Percentiles rank a stretch among this genome's conserved stretches.
These are phyloP conservation scores for Cercospora berteroae DNA, from an alignment of 2,329 filamentous ascomycete genomes.

Conservation along the genomic window DNA sequence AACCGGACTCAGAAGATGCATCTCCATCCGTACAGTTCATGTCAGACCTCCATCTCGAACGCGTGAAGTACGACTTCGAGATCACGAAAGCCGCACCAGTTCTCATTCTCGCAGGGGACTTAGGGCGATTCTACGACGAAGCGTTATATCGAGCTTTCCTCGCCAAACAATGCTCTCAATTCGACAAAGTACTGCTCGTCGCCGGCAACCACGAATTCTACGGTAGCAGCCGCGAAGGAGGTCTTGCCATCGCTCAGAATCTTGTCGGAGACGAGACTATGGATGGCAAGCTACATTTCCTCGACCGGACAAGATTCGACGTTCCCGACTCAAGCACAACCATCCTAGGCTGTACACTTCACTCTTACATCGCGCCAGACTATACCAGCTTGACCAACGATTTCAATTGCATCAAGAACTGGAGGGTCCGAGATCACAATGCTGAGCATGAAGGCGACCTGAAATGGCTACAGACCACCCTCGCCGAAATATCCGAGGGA, in stretches of 20 bases:
- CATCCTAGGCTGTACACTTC: constrained; percentile 57
- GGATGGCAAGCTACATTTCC: constrained; percentile 42
- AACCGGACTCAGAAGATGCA: neutral
- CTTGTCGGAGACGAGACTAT: constrained; percentile 44
- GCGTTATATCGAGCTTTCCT: constrained; percentile 49
- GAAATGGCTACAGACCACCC: constrained; percentile 50
- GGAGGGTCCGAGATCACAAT: constrained; percentile 53
- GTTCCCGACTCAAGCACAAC: constrained; percentile 42
- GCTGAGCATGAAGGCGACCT: constrained; percentile 47
- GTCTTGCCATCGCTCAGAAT: constrained; percentile 40
- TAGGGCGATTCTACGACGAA: constrained; percentile 52
- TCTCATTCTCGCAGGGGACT: constrained; percentile 52
- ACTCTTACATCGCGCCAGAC: constrained; percentile 48
- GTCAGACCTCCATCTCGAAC: constrained; percentile 54
- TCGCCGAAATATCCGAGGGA: constrained; percentile 32
- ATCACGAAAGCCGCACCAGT: constrained; percentile 41
- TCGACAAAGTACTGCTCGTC: constrained; percentile 49
- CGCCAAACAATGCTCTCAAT: constrained; percentile 43
- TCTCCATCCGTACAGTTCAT: constrained; percentile 40
- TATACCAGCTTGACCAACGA: constrained; percentile 46
- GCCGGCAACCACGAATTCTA: constrained; percentile 59
- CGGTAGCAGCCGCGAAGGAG: constrained; percentile 42
- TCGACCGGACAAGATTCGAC: constrained; percentile 43
- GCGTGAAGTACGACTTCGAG: constrained; percentile 40
- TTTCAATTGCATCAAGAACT: constrained; percentile 53